A percentile compares a stretch with the other conserved stretches of the same genome.
phyloP scores from a whole-genome alignment of 2,329 filamentous ascomycete genomes.

The Pleochaeta shiraiana region DNA sequence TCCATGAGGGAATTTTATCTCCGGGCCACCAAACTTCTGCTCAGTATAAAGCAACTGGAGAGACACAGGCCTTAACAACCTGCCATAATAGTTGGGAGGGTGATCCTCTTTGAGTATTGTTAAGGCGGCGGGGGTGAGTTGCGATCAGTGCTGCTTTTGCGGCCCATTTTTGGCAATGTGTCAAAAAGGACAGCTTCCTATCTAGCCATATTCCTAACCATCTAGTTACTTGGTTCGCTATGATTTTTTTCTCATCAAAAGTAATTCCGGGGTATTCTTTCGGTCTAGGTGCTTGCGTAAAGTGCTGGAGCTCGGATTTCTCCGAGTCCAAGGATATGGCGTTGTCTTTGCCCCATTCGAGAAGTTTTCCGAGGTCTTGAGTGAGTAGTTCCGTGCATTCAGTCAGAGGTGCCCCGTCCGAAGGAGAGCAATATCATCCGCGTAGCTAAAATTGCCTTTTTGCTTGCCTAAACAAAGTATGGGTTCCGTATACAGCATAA shows the following conservation, averaged over 20 bases:
- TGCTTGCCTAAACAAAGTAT: background rate
- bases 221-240: background rate
- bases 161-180: background rate
- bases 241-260: background rate
- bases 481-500: background rate
- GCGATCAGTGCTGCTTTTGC: background rate
- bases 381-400: background rate
- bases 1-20: background rate
- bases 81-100: background rate
- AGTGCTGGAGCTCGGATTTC: background rate
- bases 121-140: background rate
- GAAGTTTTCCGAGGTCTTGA: background rate
- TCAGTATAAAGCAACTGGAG: background rate
- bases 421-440: background rate
- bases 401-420: background rate
- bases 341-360: background rate
- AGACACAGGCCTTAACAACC: background rate
- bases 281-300: background rate
- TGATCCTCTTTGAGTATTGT: background rate
- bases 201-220: background rate
- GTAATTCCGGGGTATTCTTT: background rate
- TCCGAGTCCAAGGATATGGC: background rate
- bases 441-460: background rate
- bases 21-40: background rate
- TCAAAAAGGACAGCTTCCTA: background rate